phyloP scores from a whole-genome alignment of 495 filamentous ascomycete genomes.

The Talaromyces wortmannii region DNA sequence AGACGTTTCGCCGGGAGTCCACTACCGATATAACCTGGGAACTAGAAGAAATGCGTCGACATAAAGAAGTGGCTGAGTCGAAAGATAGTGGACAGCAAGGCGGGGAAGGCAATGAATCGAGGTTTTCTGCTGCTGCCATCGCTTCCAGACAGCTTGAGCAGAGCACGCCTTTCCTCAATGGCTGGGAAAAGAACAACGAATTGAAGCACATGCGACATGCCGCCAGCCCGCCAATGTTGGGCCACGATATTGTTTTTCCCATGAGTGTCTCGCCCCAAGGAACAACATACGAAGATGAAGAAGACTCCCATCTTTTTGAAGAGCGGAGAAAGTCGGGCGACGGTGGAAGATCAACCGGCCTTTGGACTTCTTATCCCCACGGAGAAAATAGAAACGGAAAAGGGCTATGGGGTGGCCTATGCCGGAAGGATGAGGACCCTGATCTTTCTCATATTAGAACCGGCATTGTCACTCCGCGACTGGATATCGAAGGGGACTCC shows the following conservation, averaged over 20 bases:
- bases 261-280: slow-evolving; percentile 69
- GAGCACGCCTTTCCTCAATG: slow-evolving; percentile 18
- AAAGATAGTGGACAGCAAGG: slow-evolving; percentile 13
- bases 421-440: slow-evolving; percentile 15
- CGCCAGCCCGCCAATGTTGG: slow-evolving; percentile 77
- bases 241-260: slow-evolving; percentile 66
- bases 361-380: slow-evolving; percentile 31
- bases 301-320: slow-evolving; percentile 25
- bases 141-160: slow-evolving; percentile 16
- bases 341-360: slow-evolving; percentile 18
- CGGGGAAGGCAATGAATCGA: slow-evolving; percentile 8
- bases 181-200: slow-evolving; percentile 36
- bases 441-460: slow-evolving; percentile 1
- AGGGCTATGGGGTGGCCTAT: slow-evolving; percentile 65
- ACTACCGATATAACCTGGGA: slow-evolving; percentile 44
- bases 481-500: slow-evolving; percentile 7
- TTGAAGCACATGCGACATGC: slow-evolving; percentile 42
- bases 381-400: slow-evolving; percentile 24
- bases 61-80: slow-evolving; percentile 39
- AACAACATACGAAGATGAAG: slow-evolving; percentile 67
- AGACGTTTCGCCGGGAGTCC: slow-evolving; percentile 34
- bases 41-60: slow-evolving; percentile 41
- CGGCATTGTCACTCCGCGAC: slow-evolving; percentile 21
- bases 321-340: slow-evolving; percentile 34
- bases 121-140: slow-evolving; percentile 7